phyloP scores from a whole-genome alignment of 2,329 filamentous ascomycete species.

The Beauveria medogensis region DNA sequence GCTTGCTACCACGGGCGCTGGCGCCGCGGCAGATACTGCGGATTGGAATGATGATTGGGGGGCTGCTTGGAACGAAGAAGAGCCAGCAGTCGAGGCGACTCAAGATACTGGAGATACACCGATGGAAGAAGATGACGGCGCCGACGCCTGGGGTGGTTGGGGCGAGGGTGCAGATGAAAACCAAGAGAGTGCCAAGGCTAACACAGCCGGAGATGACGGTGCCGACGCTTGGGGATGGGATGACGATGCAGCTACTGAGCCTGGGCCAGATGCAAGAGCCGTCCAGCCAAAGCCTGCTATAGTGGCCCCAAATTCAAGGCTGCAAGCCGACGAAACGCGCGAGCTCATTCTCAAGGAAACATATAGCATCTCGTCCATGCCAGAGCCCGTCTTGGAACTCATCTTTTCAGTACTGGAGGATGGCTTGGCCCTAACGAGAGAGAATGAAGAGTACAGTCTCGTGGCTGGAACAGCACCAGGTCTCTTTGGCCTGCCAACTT shows the following conservation, averaged over 20 bases:
- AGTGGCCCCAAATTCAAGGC: conserved; percentile 12
- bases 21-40: conserved; percentile 35
- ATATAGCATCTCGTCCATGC: conserved; percentile 83
- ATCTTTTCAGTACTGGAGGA: conserved; percentile 54
- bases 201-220: conserved; percentile 31
- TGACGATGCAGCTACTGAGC: conserved; percentile 39
- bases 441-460: conserved; percentile 41
- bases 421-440: conserved; percentile 50
- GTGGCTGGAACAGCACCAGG: conserved; percentile 61
- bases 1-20: conserved; percentile 47
- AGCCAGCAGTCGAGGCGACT: conserved; percentile 27
- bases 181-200: conserved; percentile 13
- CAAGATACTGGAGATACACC: conserved; percentile 11
- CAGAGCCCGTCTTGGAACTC: conserved; percentile 64
- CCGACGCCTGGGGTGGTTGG: conserved; percentile 80
- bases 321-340: conserved; percentile 32
- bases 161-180: conserved; percentile 42
- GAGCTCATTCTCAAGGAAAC: conserved; percentile 76
- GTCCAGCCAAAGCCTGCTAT: background rate
- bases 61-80: conserved; percentile 69
- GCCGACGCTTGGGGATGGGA: conserved; percentile 80
- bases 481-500: conserved; percentile 63
- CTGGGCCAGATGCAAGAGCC: conserved; percentile 13
- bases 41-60: conserved; percentile 77
- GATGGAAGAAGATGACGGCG: conserved; percentile 33